Percentiles rank a stretch among this genome's conserved stretches.
phyloP scores from a whole-genome alignment of 306 rosid genomes.

The Ormosia emarginata region DNA sequence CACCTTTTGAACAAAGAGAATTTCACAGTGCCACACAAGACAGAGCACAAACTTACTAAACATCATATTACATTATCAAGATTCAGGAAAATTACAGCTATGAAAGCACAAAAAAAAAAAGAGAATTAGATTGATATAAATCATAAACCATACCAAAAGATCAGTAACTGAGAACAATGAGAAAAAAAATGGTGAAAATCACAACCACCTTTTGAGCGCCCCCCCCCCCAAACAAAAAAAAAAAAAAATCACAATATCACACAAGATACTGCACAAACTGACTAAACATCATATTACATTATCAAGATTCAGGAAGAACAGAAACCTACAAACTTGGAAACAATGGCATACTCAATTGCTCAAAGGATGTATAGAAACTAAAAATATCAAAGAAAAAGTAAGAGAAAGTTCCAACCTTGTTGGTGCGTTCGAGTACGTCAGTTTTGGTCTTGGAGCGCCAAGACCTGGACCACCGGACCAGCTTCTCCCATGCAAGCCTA shows the following conservation, averaged over 20 bases:
- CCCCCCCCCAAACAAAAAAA: too few species aligned
- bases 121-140: not conserved
- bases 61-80: not conserved
- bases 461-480: conserved; percentile 87
- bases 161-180: not conserved
- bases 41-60: not conserved
- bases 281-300: too few species aligned
- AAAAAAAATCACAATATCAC: too few species aligned
- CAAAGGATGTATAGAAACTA: not conserved
- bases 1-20: conserved; percentile 42
- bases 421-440: conserved; percentile 80
- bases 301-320: not conserved
- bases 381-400: not conserved
- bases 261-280: too few species aligned
- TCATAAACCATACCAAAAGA: not conserved
- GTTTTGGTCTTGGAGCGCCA: conserved; percentile 76
- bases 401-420: conserved; percentile 48
- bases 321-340: not conserved
- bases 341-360: not conserved
- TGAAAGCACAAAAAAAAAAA: not conserved
- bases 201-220: too few species aligned
- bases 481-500: conserved; percentile 87
- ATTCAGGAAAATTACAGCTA: not conserved
- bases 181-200: not conserved
- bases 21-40: not conserved